Conservation (phyloP, 2,329 filamentous ascomycete genomes). For the Botryosphaeria dothidea region DNA sequence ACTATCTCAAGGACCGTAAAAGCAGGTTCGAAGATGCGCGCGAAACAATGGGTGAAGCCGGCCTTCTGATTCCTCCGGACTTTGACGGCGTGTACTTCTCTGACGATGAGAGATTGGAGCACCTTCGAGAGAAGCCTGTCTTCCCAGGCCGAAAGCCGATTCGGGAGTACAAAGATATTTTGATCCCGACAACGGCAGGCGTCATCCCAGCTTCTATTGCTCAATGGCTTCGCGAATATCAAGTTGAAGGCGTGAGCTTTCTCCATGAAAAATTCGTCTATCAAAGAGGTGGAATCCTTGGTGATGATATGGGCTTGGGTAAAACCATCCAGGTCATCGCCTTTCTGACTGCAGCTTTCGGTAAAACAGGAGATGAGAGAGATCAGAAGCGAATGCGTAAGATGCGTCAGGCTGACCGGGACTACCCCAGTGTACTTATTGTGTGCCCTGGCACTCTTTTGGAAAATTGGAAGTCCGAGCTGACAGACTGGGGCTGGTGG, state of each 20-base stretch:
- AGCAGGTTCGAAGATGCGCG: slow-evolving; percentile 66
- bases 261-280: slow-evolving; percentile 87
- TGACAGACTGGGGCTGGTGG: slow-evolving; percentile 96
- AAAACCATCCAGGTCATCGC: slow-evolving; percentile 97
- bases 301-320: slow-evolving; percentile 96
- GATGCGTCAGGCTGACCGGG: slow-evolving; percentile 60
- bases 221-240: slow-evolving; percentile 89
- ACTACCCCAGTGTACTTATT: slow-evolving; percentile 78
- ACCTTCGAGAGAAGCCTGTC: slow-evolving; percentile 68
- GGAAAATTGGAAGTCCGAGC: slow-evolving; percentile 85
- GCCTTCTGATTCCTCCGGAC: slow-evolving; percentile 74
- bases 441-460: slow-evolving; percentile 88
- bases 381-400: slow-evolving; percentile 88
- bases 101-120: slow-evolving; percentile 64
- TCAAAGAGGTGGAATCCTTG: slow-evolving; percentile 85
- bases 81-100: slow-evolving; percentile 77
- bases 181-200: slow-evolving; percentile 73
- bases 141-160: slow-evolving; percentile 65
- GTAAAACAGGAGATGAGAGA: slow-evolving; percentile 86
- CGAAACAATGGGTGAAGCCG: slow-evolving; percentile 63
- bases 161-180: slow-evolving; percentile 72
- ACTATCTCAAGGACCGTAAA: slow-evolving; percentile 71
- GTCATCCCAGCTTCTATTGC: slow-evolving; percentile 86
- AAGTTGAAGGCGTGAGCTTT: slow-evolving; percentile 81
- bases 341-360: slow-evolving; percentile 87